Evolutionary conservation across 2,329 filamentous ascomycete genomes (phyloP), one percentile per base, ranked within the genome.

Genomic region (Fusarium sarcochroum): DNA sequence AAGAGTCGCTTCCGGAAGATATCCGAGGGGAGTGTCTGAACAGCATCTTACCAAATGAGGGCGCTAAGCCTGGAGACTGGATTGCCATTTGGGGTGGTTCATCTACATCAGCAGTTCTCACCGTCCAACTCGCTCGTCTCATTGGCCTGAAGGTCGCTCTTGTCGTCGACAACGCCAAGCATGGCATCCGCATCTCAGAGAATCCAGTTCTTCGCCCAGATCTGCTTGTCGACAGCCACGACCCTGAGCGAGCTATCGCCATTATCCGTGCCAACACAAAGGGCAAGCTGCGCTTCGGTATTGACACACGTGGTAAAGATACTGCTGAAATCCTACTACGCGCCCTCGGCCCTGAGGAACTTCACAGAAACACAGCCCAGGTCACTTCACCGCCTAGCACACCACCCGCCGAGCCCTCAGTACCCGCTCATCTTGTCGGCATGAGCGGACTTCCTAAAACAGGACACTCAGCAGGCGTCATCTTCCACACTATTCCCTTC

Each of bases 51-150:
- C 73, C 80, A 2, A 71, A 76, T 0, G 89, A 92, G 65, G 80
- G 89, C 10, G 85, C 89, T 1, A 80, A 81, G 41, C 70, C 78
- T 0, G 90, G 89, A 0, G 91, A 94, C 62, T 93, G 90, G 87
- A 79, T 94, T 38, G 88, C 87, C 2, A 87, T 94, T 46, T 94
- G 91, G 91, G 91, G 91, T 58, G 91, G 88, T 3, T 93, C 90
- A 2, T 91, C 90, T 1, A 92, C 90, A 0, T 92, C 89, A 2
- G 91, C 90, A 0, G 86, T 89, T 66, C 81, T 92, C 8, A 83
- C 87, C 0, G 83, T 90, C 5, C 91, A 94, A 72, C 83, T 94
- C 2, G 91, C 91, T 1, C 88, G 89, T 40, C 80, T 92, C 0
- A 87, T 85, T 0, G 90, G 91, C 0, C 77, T 94, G 0, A 86